These are phyloP conservation scores for Aspergillus pseudoviridinutans DNA, from an alignment of 2,329 filamentous ascomycete species.

Conservation along the genomic window DNA sequence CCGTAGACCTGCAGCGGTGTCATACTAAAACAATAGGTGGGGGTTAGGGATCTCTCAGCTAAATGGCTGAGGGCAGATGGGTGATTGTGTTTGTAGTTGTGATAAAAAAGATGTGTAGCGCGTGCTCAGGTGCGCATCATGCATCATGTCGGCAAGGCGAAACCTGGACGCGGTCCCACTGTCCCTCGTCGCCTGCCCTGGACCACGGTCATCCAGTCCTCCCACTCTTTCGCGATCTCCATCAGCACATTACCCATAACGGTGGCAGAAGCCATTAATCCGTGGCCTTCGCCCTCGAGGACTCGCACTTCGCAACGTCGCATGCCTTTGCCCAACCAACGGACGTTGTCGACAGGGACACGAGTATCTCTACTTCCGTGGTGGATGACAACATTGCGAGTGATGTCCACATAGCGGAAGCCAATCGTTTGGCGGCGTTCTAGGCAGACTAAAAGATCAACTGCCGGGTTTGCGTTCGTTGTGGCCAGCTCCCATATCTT, in stretches of 20 bases:
- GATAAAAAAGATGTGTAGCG: neutral
- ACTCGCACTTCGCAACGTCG: conserved; percentile 85
- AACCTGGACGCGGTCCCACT: conserved; percentile 20
- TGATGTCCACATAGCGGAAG: conserved; percentile 96
- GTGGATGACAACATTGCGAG: conserved; percentile 84
- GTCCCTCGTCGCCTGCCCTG: conserved; percentile 41
- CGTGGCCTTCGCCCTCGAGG: conserved; percentile 87
- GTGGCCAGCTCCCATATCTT: conserved; percentile 94
- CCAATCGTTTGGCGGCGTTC: conserved; percentile 89
- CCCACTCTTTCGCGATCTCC: conserved; percentile 93
- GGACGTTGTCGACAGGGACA: conserved; percentile 90
- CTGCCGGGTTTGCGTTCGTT: conserved; percentile 84
- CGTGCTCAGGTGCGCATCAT: neutral
- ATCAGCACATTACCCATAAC: conserved; percentile 95
- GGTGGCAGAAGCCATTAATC: conserved; percentile 86
- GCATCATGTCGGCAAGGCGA: conserved; percentile 9
- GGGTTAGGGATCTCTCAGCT: neutral
- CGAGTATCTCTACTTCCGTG: conserved; percentile 87
- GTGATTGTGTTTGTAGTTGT: neutral
- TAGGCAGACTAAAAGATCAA: conserved; percentile 87
- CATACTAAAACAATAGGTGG: conserved; percentile 1
- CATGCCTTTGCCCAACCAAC: conserved; percentile 94
- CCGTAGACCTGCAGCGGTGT: conserved; percentile 18
- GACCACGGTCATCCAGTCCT: conserved; percentile 69
- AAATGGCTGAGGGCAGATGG: neutral